Percentiles rank a stretch among this genome's conserved stretches.
Evolutionary conservation across 1,139 yeast species (phyloP).

Genomic region (Candida neerlandica): DNA sequence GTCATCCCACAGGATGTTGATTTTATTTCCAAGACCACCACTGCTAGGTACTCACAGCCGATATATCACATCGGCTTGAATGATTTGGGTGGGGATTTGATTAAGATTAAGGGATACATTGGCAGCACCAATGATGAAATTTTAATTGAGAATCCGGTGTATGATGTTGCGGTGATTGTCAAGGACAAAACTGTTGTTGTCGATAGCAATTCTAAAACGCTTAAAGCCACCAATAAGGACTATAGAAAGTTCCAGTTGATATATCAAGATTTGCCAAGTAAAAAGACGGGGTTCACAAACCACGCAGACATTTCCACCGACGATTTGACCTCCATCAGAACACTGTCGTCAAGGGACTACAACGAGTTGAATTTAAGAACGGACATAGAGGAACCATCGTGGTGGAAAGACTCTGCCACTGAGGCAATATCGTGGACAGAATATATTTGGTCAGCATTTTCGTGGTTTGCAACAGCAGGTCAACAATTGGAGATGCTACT

Average conservation of each 20-base stretch:
- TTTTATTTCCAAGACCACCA: constrained; percentile 19
- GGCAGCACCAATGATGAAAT: constrained; percentile 78
- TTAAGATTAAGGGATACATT: constrained; percentile 42
- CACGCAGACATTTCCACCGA: constrained; percentile 21
- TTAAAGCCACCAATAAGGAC: constrained; percentile 39
- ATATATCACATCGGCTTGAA: constrained; percentile 67
- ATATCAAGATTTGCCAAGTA: constrained; percentile 24
- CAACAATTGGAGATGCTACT: constrained; percentile 25
- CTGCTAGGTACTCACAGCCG: constrained; percentile 41
- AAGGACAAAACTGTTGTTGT: constrained; percentile 13
- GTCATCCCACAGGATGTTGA: constrained; percentile 38
- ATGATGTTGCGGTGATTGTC: constrained; percentile 50
- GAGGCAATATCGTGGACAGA: constrained; percentile 67
- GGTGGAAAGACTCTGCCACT: constrained; percentile 49
- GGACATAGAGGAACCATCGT: constrained; percentile 30
- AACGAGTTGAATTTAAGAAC: constrained; percentile 5
- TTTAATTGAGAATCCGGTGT: constrained; percentile 54
- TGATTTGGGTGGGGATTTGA: constrained; percentile 40
- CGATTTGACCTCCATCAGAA: constrained; percentile 26
- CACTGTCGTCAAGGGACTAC: constrained; percentile 20
- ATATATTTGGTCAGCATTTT: constrained; percentile 68
- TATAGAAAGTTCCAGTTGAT: constrained; percentile 39
- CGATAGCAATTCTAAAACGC: constrained; percentile 7
- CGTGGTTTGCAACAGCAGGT: constrained; percentile 90
- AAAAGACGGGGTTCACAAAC: constrained; percentile 12